Evolutionary conservation across 1,284 basidiomycete genomes (phyloP), one percentile per base, ranked within the genome.

Genomic region (Sphagnurus paluster): DNA sequence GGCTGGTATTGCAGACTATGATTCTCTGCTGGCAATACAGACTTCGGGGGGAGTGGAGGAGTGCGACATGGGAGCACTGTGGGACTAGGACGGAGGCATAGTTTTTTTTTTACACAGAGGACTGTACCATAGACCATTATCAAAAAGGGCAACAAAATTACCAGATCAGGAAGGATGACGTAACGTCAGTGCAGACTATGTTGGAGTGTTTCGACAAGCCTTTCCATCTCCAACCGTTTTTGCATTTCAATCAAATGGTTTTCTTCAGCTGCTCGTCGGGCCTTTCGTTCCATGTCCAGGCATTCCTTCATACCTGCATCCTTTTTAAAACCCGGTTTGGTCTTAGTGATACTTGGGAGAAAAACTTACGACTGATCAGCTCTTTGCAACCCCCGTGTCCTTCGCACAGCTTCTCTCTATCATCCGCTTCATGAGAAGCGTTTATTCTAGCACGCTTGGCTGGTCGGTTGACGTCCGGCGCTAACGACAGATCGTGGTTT

Each of bases 1-100:
- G 26, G 82, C 84, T n/a, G 82, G 82, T 33, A 63, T 87, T 32
- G 77, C 69, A 46, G 84, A 87, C 56, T 87, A 87, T 51, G 69
- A 71, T 45, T 71, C 75, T 6, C 66, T 84, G 33, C 73, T 71
- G 49, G 65, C 68, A 23, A 60, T 73, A 34, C 67, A 79, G 44
- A 64, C 63, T 26, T 60, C 63, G 13, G 59, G 67, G 17, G 53
- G 62, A 36, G 60, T 72, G 26, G 75, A 79, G 47, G 67, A 65
- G 39, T 67, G 67, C 40, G 71, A 81, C 47, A 72, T 72, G 13
- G 84, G 84, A 17, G 83, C 84, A 54, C 67, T 87, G 62, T 87
- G 84, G 84, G 71, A 77, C 55, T 82, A 30, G 5, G 14, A 37
- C 14, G 5, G 11, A 39, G n/a, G n/a, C n/a, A n/a, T n/a, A n/a